These are phyloP conservation scores for Podospora pseudocomata DNA, from an alignment of 495 filamentous ascomycete species.

Conservation along the genomic window DNA sequence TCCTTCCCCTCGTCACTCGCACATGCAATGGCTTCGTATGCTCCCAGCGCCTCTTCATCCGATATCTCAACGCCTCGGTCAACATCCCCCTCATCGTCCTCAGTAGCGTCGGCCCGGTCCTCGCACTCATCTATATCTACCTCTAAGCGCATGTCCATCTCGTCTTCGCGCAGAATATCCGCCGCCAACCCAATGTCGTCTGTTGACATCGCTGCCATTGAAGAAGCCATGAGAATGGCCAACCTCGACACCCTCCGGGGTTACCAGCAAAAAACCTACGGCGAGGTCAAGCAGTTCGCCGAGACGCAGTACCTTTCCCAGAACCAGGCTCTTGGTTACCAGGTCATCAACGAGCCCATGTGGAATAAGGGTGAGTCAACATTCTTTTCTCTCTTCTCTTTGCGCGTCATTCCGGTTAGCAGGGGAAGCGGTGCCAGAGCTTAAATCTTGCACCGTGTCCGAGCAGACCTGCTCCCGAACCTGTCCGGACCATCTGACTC, in stretches of 20 bases:
- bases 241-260: constrained; percentile 51
- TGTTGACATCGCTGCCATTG: constrained; percentile 50
- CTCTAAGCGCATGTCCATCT: constrained; percentile 52
- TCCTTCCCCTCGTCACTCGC: constrained; percentile 21
- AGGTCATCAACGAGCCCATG: constrained; percentile 52
- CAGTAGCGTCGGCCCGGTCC: constrained; percentile 44
- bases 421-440: not conserved
- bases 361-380: constrained; percentile 55
- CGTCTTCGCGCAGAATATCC: constrained; percentile 45
- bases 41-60: constrained; percentile 42
- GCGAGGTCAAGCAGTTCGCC: constrained; percentile 48
- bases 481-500: not conserved
- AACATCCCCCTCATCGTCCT: constrained; percentile 47
- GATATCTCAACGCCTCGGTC: constrained; percentile 55
- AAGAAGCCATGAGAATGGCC: constrained; percentile 52
- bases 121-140: constrained; percentile 50
- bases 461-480: not conserved
- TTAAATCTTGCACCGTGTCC: not conserved
- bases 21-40: constrained; percentile 50
- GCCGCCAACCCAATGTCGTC: constrained; percentile 53
- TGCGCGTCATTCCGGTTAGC: constrained; percentile 12
- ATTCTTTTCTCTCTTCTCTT: not conserved
- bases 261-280: constrained; percentile 50
- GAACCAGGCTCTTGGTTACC: constrained; percentile 50
- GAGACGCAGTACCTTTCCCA: constrained; percentile 48